These are phyloP conservation scores for Stemphylium beticola DNA, from an alignment of 2,329 filamentous ascomycete species.

Conservation along the genomic window DNA sequence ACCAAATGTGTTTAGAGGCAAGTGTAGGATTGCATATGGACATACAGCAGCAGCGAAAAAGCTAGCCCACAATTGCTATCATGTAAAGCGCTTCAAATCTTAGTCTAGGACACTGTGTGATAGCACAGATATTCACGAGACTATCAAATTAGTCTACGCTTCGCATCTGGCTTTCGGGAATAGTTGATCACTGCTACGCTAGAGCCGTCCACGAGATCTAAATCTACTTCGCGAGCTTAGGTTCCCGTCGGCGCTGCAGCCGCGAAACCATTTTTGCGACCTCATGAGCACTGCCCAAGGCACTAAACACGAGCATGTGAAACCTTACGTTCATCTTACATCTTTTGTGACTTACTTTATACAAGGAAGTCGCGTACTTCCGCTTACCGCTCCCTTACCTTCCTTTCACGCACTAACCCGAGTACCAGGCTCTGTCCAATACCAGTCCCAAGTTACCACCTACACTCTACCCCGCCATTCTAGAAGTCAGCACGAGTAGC, in stretches of 20 bases:
- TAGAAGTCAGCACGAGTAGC: conserved; percentile 9
- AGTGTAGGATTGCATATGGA: too few species aligned
- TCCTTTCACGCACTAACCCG: conserved; percentile 6
- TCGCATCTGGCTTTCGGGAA: background rate
- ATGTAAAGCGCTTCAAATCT: background rate
- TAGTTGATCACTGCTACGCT: background rate
- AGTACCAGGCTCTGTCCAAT: conserved; percentile 9
- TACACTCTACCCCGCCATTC: conserved; percentile 1
- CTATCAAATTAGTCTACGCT: background rate
- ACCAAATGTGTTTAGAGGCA: too few species aligned
- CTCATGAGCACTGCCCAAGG: conserved; percentile 3
- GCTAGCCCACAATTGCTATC: background rate
- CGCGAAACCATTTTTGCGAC: background rate
- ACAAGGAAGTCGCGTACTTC: conserved; percentile 4
- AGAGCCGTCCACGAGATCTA: background rate
- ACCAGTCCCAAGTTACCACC: conserved; percentile 3
- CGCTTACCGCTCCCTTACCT: conserved; percentile 6
- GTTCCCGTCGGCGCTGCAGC: background rate
- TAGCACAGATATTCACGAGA: background rate
- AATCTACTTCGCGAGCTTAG: background rate
- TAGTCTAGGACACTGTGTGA: background rate
- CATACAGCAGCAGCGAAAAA: background rate
- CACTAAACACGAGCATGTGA: conserved; percentile 1
- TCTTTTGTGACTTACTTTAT: background rate
- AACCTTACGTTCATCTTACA: background rate